Evolutionary conservation across 164 flowering plant species (phyloP), one percentile per base, ranked within the genome.

Genomic region (Aristolochia californica): DNA sequence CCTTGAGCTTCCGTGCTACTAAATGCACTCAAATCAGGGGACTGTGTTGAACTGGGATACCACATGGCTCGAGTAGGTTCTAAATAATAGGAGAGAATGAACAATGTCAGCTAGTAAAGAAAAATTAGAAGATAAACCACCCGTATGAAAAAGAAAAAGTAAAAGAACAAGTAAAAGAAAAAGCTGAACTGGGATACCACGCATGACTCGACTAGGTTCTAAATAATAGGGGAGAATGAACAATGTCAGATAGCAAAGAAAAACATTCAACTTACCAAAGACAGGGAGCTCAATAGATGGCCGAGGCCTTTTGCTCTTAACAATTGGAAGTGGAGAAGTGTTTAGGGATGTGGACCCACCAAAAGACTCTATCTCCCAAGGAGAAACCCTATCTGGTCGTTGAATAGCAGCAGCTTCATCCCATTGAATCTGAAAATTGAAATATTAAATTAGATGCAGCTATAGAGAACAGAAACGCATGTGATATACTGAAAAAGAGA

Each of bases 311-410:
- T 91, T 86, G 69, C 69, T 83, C 72, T 80, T 87, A 18, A 49
- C 5, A 16, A 50, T 9, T 23, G 25, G 27, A 5, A 15, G 16
- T 34, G 65, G 20, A 24, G 69, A 13, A 45, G 62, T 26, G 65
- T 49, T 69, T 55, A 70, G 0, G 12, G 84, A 70, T 25, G 63
- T 62, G 26, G 83, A 72, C 61, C 87, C 64, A 51, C 72, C 78
- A 68, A 72, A 83, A 17, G 81, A 82, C 51, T 91, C 95, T 14
- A 91, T 81, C 65, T 91, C 98, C 98, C 98, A 91, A 23, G 96
- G 88, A 28, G 96, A 91, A 69, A 91, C 91, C 68, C 80, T 76
- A 10, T 86, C 96, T 13, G 95, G 95, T 54, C 98, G 76, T 50
- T 61, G 74, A 43, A 84, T 68, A 16, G 87, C 66, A 58, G 95